A percentile compares a stretch with the other conserved stretches of the same genome.
These are phyloP conservation scores for Salmacisia buchloeana DNA, from an alignment of 1,284 basidiomycete genomes.

Conservation along the genomic window DNA sequence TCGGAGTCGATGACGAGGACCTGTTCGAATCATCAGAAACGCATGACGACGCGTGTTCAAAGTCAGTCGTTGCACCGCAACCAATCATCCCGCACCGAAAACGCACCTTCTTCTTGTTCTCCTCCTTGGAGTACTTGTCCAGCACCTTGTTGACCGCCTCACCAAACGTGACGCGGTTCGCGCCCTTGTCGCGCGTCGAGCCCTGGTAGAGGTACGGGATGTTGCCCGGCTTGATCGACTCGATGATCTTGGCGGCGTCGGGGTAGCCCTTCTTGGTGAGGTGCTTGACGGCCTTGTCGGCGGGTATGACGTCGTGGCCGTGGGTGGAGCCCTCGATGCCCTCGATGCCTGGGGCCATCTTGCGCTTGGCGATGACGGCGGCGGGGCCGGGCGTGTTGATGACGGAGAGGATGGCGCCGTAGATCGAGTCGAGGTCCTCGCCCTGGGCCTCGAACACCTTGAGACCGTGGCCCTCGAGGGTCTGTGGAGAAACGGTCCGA, in stretches of 20 bases:
- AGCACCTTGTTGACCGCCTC: constrained; percentile 72
- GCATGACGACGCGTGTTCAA: not conserved
- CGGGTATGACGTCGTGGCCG: constrained; percentile 68
- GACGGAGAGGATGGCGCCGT: constrained; percentile 61
- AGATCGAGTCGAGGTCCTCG: constrained; percentile 70
- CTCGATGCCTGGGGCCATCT: constrained; percentile 72
- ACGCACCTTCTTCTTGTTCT: constrained; percentile 11
- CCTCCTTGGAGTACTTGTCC: constrained; percentile 54
- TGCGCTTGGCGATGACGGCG: constrained; percentile 68
- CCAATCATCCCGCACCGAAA: not conserved
- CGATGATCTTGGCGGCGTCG: constrained; percentile 60
- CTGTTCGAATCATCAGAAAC: constrained; percentile 33
- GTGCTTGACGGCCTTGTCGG: constrained; percentile 69
- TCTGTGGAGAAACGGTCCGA: constrained; percentile 45
- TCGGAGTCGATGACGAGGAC: constrained; percentile 83
- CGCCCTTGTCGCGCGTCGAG: constrained; percentile 66
- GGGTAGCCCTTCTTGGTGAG: constrained; percentile 63
- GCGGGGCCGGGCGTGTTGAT: constrained; percentile 66
- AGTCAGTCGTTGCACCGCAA: not conserved
- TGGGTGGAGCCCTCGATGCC: constrained; percentile 71
- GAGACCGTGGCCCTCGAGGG: constrained; percentile 71
- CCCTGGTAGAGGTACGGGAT: constrained; percentile 64
- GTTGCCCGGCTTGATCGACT: constrained; percentile 62
- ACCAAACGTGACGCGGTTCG: constrained; percentile 73
- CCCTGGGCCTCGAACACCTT: constrained; percentile 67